Conservation (phyloP, 306 rosid species). For the Quercus parvula region DNA sequence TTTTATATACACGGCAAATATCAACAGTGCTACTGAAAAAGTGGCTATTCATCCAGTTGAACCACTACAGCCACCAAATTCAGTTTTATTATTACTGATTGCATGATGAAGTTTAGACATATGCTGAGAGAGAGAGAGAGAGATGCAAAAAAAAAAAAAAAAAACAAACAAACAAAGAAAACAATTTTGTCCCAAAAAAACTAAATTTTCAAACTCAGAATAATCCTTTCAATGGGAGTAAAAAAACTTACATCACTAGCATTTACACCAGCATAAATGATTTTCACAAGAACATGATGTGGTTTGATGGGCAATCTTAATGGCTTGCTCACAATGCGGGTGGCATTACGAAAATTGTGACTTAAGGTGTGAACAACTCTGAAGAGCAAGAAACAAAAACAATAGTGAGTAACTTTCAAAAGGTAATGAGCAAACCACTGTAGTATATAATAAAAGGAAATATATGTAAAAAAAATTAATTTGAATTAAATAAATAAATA, state of each 20-base stretch:
- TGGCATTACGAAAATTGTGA: conserved; percentile 87
- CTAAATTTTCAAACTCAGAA: background rate
- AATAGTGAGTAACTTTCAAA: conserved; percentile 3
- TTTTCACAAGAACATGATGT: conserved; percentile 72
- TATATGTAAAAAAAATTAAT: conserved; percentile 7
- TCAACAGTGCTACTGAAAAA: conserved; percentile 1
- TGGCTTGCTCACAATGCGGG: conserved; percentile 55
- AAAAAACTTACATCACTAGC: conserved; percentile 92
- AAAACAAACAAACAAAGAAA: background rate
- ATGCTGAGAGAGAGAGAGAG: conserved; percentile 6
- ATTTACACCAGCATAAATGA: conserved; percentile 92
- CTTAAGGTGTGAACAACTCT: conserved; percentile 89
- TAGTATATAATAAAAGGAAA: background rate
- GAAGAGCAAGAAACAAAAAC: conserved; percentile 29
- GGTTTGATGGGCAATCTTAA: conserved; percentile 71
- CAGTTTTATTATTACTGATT: background rate
- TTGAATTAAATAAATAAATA: too few relatives aligned
- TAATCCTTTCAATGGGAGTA: conserved; percentile 18
- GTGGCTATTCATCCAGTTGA: conserved; percentile 9
- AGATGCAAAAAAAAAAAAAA: background rate
- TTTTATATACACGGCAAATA: background rate
- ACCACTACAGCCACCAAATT: background rate
- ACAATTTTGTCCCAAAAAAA: background rate
- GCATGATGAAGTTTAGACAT: background rate
- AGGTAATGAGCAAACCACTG: conserved; percentile 18